Evolutionary conservation across 768 basidiomycete species (phyloP), one percentile per base, ranked within the genome.

Genomic region (Hortiboletus flavorubellus): DNA sequence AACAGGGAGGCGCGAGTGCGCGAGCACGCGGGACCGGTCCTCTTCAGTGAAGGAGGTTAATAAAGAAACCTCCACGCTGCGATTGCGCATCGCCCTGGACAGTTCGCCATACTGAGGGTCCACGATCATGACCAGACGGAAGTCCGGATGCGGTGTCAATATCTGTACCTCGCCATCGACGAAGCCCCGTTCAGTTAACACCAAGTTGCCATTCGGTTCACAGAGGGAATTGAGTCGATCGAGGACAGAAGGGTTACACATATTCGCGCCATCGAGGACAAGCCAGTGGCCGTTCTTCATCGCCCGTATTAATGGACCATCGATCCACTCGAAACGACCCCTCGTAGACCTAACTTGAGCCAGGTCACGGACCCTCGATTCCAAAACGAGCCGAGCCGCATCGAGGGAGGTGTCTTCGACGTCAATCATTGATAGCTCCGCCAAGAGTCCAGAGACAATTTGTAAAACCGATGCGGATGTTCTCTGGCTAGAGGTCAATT

Each of bases 11-110:
- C 84, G 78, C 33, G 72, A 57, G 63, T 79, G 71, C 52, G 83
- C 78, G 15, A 72, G 69, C 15, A 86, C 54, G 26, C 80, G 75
- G 31, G 49, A 51, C 9, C 33, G n/a, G 59, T 88, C 87, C 54
- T 85, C 81, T 11, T 72, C 60, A 14, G 67, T 64, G 46, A 72
- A 68, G 18, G 54, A 49, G 6, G 66, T 48, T 10, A 78, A 51
- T 51, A 93, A 63, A 30, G 80, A 79, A 45, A 98, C 80, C 71
- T 99, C 97, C 35, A 97, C 76, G 16, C 96, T 96, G 53, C 97
- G 85, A 72, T 99, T 99, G 26, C 97, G 88, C 97, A 99, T 99
- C 2, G 97, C 97, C 37, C 97, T 81, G 2, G 97, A 98, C 11
- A 98, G 76, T 72, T 99, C 97, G 43, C 97, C 97, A 58, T 87